These are phyloP conservation scores for Hortaea werneckii DNA, from an alignment of 2,329 filamentous ascomycete genomes.

Conservation along the genomic window DNA sequence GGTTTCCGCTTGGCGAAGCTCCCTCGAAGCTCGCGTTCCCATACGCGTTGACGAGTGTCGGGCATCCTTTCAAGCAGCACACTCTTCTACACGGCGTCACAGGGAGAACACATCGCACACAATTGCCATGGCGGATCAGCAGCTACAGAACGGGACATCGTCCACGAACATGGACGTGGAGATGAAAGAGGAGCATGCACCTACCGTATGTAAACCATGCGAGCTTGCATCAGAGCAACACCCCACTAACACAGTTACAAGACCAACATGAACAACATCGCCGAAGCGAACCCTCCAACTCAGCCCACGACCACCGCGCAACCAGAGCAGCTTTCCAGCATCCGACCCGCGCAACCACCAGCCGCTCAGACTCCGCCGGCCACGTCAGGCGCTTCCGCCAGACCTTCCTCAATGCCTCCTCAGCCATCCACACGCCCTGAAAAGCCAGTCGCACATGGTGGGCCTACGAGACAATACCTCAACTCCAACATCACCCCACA, in stretches of 20 bases:
- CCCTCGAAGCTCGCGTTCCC: no score
- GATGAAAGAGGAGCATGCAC: conserved; percentile 26
- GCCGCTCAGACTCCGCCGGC: conserved; percentile 16
- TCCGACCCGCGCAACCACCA: conserved; percentile 7
- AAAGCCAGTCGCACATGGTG: conserved; percentile 36
- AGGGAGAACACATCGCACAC: no score
- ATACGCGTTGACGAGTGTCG: no score
- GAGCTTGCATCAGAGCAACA: no score
- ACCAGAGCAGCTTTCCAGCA: conserved; percentile 12
- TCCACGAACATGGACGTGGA: conserved; percentile 11
- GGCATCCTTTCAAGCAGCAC: no score
- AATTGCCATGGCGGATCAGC: conserved; percentile 16
- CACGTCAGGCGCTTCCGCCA: conserved; percentile 9
- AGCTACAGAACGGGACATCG: conserved; percentile 15
- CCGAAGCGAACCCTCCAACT: background rate
- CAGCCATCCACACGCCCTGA: conserved; percentile 22
- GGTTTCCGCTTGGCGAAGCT: no score
- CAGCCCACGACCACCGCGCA: background rate
- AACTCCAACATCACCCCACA: conserved; percentile 42
- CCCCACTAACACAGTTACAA: background rate
- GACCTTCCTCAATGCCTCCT: conserved; percentile 22
- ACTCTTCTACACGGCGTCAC: no score
- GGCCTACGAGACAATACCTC: conserved; percentile 38
- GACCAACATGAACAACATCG: conserved; percentile 5
- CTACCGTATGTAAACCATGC: background rate